Conservation (phyloP, 1,139 yeast genomes). For the Yamadazyma aaseri region DNA sequence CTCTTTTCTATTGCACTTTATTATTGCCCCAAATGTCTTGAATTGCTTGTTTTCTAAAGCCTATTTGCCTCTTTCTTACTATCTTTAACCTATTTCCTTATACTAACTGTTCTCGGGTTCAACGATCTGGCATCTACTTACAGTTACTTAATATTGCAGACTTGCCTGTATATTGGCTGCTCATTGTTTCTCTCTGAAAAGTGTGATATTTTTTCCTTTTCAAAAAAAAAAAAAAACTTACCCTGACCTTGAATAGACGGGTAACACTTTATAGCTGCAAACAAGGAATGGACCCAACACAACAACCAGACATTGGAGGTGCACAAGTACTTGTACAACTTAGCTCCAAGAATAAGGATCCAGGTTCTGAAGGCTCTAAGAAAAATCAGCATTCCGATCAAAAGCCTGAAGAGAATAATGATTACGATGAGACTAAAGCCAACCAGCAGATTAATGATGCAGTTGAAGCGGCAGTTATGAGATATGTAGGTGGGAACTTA, state of each 20-base stretch:
- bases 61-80: too few relatives aligned
- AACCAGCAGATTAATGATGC: slow-evolving; percentile 50
- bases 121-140: too few relatives aligned
- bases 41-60: too few relatives aligned
- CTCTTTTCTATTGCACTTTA: too few relatives aligned
- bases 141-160: too few relatives aligned
- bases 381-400: slow-evolving; percentile 3
- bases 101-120: too few relatives aligned
- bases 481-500: slow-evolving; percentile 62
- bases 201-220: too few relatives aligned
- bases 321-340: slow-evolving; percentile 47
- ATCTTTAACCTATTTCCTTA: too few relatives aligned
- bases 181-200: background rate
- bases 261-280: slow-evolving; percentile 19
- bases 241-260: slow-evolving; percentile 17
- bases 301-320: slow-evolving; percentile 44
- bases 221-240: slow-evolving; percentile 4
- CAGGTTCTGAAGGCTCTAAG: background rate
- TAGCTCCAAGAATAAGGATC: slow-evolving; percentile 31
- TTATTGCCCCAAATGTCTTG: too few relatives aligned
- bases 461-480: slow-evolving; percentile 74
- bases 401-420: slow-evolving; percentile 14
- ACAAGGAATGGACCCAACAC: slow-evolving; percentile 23
- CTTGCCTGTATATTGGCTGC: background rate
- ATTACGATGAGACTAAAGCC: slow-evolving; percentile 25